Evolutionary conservation across 2,329 filamentous ascomycete species (phyloP), one percentile per base, ranked within the genome.

Genomic region (Cladosporium cucumerinum): DNA sequence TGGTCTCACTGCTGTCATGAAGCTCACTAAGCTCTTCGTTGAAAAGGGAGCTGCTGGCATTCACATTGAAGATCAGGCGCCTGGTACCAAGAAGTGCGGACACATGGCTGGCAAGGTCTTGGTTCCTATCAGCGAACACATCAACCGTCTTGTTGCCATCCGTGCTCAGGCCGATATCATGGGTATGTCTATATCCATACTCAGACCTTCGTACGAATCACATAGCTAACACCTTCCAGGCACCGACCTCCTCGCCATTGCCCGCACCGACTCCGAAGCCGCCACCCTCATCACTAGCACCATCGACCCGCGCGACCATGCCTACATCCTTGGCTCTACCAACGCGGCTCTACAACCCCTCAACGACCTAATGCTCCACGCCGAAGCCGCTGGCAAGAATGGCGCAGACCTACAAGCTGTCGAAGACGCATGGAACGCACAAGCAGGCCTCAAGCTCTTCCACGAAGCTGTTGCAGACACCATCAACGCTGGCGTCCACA

Each of bases 91-190:
- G 87, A 99, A 99, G 86, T 99, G 95, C 78, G 95, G 95, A 69
- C 95, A 98, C 82, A 98, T 98, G 95, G 95, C 95, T 70, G 95
- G 95, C 75, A 98, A 98, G 82, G 95, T 98, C 51, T 84, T 99
- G 66, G 95, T 99, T 61, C 95, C 95, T 59, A 96, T 97, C 76
- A 91, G 88, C 80, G 95, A 99, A 82, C 95, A 99, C 83, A 97
- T 98, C 82, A 98, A 97, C 83, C 90, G 95, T 63, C 85, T 99
- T 63, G 93, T 99, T 59, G 93, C 95, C 72, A 98, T 99, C 78
- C 90, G 95, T 66, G 94, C 95, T 5, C 95, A 99, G 81, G 94
- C 95, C 71, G 95, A 99, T 77, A 98, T 99, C 75, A 98, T 99
- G 95, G 95, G 90, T 87, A 80, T 71, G 75, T 43, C 11, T 48